Evolutionary conservation across 2,329 filamentous ascomycete species (phyloP), one percentile per base, ranked within the genome.

Genomic region (Penicillium aurantiogriseum): DNA sequence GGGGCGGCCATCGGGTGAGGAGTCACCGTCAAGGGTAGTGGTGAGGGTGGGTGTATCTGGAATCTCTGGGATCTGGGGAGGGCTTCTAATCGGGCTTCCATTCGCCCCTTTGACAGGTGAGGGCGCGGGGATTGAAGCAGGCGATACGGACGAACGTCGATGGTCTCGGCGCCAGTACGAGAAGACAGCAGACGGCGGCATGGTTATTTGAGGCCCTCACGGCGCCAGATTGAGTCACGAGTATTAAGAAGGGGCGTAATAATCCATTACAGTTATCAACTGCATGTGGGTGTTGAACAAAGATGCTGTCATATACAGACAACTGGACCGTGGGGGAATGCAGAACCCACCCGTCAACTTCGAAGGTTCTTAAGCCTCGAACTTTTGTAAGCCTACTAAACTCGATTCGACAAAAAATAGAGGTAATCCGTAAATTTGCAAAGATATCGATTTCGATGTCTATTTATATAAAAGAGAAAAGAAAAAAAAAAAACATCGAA

Each of bases 81-180:
- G 69, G 29, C 58, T 67, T 62, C 58, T 66, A 52, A 65, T 51
- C 40, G 64, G 63, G 27, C 56, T 63, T 40, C 59, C 63, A 51
- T 54, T 65, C 15, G 58, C 21, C 29, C 51, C 60, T 58, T 64
- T 70, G 27, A 60, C 55, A 50, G 58, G 59, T 52, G 65, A 57
- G 23, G 56, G 62, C 36, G 62, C 56, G 58, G 66, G 62, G 29
- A 66, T 62, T 23, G 66, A 59, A 56, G 66, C 63, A 56, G 69
- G 70, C 33, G 67, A 65, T 38, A 69, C 68, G 59, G 65, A 70
- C 35, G 68, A 70, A 52, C 72, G 72, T 61, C 73, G 72, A 56
- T 74, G 71, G 49, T 75, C 72, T 59, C 72, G 72, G 54, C 73
- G 73, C 73, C 71, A 75, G 58, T 76, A 76, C 27, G 73, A 74